Percentiles rank a stretch among this genome's conserved stretches.
These are phyloP conservation scores for Beauveria sp. DNA, from an alignment of 2,329 filamentous ascomycete genomes.

Conservation along the genomic window DNA sequence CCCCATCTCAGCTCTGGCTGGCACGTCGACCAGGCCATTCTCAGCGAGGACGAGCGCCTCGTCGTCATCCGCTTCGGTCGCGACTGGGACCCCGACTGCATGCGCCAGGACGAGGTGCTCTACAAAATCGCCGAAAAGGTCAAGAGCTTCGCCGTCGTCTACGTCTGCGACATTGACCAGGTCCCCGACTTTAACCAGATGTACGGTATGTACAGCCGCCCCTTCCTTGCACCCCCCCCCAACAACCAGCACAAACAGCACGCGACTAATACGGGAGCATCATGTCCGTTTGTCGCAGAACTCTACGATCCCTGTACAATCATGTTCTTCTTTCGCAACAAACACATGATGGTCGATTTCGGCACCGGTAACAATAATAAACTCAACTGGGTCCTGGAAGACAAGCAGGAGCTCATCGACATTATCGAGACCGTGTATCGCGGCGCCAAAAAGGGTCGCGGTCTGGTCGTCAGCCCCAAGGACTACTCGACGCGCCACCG, in stretches of 20 bases:
- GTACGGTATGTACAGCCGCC: slow-evolving; percentile 51
- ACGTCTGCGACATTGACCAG: slow-evolving; percentile 86
- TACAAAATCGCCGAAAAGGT: slow-evolving; percentile 90
- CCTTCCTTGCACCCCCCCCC: neutral
- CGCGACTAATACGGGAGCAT: too few species aligned
- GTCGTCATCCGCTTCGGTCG: slow-evolving; percentile 91
- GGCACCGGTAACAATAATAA: slow-evolving; percentile 99
- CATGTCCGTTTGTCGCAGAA: slow-evolving; percentile 29
- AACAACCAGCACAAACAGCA: neutral
- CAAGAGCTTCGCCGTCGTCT: slow-evolving; percentile 89
- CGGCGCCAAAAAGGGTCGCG: slow-evolving; percentile 95
- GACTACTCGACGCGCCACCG: slow-evolving; percentile 38
- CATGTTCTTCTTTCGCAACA: slow-evolving; percentile 97
- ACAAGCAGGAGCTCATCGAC: slow-evolving; percentile 97
- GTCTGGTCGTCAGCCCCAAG: slow-evolving; percentile 94
- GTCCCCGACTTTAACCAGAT: slow-evolving; percentile 93
- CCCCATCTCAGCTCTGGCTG: slow-evolving; percentile 87
- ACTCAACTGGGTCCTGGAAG: slow-evolving; percentile 86
- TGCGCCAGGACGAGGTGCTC: slow-evolving; percentile 80
- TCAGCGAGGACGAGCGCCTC: slow-evolving; percentile 79
- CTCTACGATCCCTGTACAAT: slow-evolving; percentile 87
- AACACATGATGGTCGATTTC: slow-evolving; percentile 98
- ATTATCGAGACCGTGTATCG: slow-evolving; percentile 97
- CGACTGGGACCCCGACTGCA: slow-evolving; percentile 72
- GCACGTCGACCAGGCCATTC: slow-evolving; percentile 97